Evolutionary conservation across 192 early-diverging fungal genomes (phyloP).

Genomic region (Coemansia sp.): DNA sequence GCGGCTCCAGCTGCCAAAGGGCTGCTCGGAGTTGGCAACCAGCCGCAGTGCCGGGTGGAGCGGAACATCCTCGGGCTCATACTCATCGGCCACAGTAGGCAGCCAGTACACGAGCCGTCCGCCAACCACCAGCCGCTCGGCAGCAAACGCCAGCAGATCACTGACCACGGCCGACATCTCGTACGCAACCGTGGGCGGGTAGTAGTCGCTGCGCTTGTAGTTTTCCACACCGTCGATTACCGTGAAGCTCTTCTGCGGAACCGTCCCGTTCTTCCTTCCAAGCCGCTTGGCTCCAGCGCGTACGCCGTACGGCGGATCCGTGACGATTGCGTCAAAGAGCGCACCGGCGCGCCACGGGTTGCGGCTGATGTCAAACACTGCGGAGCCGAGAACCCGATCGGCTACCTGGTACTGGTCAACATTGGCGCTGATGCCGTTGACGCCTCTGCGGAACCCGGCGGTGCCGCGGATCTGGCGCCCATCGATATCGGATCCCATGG

Average conservation of each 20-base stretch:
- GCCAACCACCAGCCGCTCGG: slow-evolving; percentile 69
- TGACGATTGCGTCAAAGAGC: slow-evolving; percentile 90
- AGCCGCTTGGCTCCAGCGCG: slow-evolving; percentile 94
- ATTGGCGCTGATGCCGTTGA: slow-evolving; percentile 72
- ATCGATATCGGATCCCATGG: slow-evolving; percentile 95
- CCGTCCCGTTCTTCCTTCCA: slow-evolving; percentile 59
- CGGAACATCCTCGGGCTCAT: slow-evolving; percentile 78
- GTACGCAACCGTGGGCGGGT: slow-evolving; percentile 92
- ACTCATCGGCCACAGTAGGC: slow-evolving; percentile 87
- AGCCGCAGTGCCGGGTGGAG: slow-evolving; percentile 77
- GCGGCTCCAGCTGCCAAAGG: slow-evolving; percentile 90
- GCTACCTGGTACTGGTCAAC: slow-evolving; percentile 78
- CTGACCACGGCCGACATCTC: slow-evolving; percentile 88
- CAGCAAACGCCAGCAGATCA: slow-evolving; percentile 85
- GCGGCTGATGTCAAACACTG: slow-evolving; percentile 85
- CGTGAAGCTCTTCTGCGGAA: slow-evolving; percentile 26
- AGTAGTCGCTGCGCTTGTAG: slow-evolving; percentile 62
- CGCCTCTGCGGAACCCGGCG: slow-evolving; percentile 35
- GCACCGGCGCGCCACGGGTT: slow-evolving; percentile 71
- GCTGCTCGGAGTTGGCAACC: slow-evolving; percentile 90
- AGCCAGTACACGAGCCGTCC: slow-evolving; percentile 96
- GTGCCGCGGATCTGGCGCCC: slow-evolving; percentile 96
- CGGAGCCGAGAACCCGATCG: slow-evolving; percentile 72
- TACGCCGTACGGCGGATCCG: slow-evolving; percentile 95
- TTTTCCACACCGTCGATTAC: slow-evolving; percentile 45